Percentiles rank a stretch among this genome's conserved stretches.
phyloP scores from a whole-genome alignment of 495 filamentous ascomycete genomes.

The Aspergillus kassunensis region DNA sequence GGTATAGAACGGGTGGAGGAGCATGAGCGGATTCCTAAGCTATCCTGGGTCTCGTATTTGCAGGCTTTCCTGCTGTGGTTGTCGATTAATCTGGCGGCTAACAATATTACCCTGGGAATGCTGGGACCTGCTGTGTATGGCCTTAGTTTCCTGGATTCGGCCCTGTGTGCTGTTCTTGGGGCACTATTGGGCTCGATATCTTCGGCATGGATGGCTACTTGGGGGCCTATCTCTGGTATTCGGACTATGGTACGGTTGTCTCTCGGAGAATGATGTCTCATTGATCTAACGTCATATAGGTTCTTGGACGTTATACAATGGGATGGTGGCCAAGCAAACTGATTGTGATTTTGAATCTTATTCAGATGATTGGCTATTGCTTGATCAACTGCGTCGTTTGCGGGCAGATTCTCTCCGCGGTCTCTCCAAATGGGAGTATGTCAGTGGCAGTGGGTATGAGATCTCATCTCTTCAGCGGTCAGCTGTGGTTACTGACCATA shows the following conservation, averaged over 20 bases:
- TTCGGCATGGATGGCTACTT: slow-evolving; percentile 67
- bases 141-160: slow-evolving; percentile 63
- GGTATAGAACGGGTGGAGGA: slow-evolving; percentile 70
- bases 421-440: slow-evolving; percentile 56
- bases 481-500: slow-evolving; percentile 1
- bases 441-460: slow-evolving; percentile 58
- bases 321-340: slow-evolving; percentile 79
- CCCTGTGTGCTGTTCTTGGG: slow-evolving; percentile 64
- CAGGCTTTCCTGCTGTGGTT: slow-evolving; percentile 70
- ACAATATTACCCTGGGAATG: slow-evolving; percentile 73
- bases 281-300: slow-evolving; percentile 30
- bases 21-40: slow-evolving; percentile 50
- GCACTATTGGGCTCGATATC: slow-evolving; percentile 53
- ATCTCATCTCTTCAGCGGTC: not conserved
- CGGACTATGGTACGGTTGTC: slow-evolving; percentile 54
- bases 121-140: slow-evolving; percentile 66
- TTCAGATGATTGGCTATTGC: slow-evolving; percentile 68
- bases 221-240: slow-evolving; percentile 67
- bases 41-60: slow-evolving; percentile 55
- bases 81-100: slow-evolving; percentile 70
- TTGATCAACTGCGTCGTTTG: slow-evolving; percentile 68
- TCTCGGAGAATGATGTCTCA: not conserved
- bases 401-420: slow-evolving; percentile 71
- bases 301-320: slow-evolving; percentile 69
- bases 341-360: slow-evolving; percentile 65